phyloP scores from a whole-genome alignment of 345 rosid species.

The Cardamine occulta region DNA sequence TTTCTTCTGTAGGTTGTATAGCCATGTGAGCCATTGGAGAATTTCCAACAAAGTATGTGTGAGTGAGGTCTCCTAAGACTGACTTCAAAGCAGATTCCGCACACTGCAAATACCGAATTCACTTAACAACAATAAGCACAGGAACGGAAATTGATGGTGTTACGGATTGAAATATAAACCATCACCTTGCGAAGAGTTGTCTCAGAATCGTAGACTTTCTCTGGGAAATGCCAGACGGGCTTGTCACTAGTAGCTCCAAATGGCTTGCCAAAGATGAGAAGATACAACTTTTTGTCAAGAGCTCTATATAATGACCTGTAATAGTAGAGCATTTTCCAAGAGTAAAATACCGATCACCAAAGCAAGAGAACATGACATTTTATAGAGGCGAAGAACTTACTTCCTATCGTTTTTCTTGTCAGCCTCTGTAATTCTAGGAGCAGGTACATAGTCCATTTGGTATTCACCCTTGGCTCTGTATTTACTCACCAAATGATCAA shows the following conservation, averaged over 20 bases:
- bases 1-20: slow-evolving; percentile 50
- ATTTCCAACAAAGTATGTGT: slow-evolving; percentile 92
- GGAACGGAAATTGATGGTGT: not conserved
- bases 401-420: slow-evolving; percentile 82
- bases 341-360: not conserved
- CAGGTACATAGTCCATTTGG: slow-evolving; percentile 89
- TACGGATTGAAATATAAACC: slow-evolving; percentile 3
- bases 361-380: not conserved
- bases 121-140: not conserved
- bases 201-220: slow-evolving; percentile 82
- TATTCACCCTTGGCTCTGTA: slow-evolving; percentile 89
- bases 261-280: slow-evolving; percentile 70
- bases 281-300: slow-evolving; percentile 85
- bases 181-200: slow-evolving; percentile 71
- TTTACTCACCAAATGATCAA: slow-evolving; percentile 33
- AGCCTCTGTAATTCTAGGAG: slow-evolving; percentile 91
- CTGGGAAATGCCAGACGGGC: slow-evolving; percentile 95
- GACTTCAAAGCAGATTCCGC: slow-evolving; percentile 87
- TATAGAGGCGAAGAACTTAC: slow-evolving; percentile 49
- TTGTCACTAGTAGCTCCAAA: slow-evolving; percentile 59
- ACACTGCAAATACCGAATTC: slow-evolving; percentile 55
- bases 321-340: not conserved
- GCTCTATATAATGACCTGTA: slow-evolving; percentile 75
- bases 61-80: slow-evolving; percentile 78
- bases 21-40: slow-evolving; percentile 96